Conservation (phyloP, 768 basidiomycete genomes). For the Russula vinacea region DNA sequence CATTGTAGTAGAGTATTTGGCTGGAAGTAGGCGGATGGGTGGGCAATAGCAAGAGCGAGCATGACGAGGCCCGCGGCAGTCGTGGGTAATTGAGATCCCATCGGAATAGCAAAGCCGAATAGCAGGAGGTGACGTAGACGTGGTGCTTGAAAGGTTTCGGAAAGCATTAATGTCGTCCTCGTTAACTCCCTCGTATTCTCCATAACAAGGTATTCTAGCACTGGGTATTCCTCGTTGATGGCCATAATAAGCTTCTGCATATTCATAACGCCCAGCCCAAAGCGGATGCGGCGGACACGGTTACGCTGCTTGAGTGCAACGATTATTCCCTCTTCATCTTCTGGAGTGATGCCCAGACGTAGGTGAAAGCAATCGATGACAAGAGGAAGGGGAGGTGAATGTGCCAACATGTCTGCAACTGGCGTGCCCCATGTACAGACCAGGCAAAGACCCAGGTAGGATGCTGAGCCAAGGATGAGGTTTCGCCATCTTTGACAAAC, state of each 20-base stretch:
- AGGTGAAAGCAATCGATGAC: not conserved
- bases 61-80: not conserved
- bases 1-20: not conserved
- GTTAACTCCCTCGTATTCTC: rapidly evolving
- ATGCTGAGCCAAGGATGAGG: too few species aligned
- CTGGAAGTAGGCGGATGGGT: not conserved
- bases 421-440: too few species aligned
- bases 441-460: too few species aligned
- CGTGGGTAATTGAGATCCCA: not conserved
- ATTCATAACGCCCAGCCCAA: not conserved
- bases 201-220: not conserved
- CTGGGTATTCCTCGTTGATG: not conserved
- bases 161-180: not conserved
- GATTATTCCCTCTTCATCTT: not conserved
- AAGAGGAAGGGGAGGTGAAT: not conserved
- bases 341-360: not conserved
- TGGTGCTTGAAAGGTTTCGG: not conserved
- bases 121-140: not conserved
- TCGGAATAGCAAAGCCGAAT: not conserved
- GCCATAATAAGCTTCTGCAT: not conserved
- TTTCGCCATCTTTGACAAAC: too few species aligned
- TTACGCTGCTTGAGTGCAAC: not conserved
- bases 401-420: not conserved
- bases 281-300: not conserved
- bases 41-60: not conserved